Evolutionary conservation across 495 filamentous ascomycete genomes (phyloP).

Genomic region (Hyphodiscus hymeniophilus): DNA sequence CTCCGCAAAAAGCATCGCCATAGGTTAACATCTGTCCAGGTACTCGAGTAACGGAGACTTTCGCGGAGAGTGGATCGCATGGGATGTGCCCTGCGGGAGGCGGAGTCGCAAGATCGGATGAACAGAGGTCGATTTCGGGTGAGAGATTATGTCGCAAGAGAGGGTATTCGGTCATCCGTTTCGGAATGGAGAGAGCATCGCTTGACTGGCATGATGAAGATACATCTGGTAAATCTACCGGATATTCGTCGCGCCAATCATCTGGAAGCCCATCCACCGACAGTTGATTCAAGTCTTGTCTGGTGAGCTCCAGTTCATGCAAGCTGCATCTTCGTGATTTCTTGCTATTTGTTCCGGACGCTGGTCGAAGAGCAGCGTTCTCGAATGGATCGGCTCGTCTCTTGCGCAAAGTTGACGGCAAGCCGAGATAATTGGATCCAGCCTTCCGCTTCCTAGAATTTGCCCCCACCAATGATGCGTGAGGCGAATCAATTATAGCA

Average conservation of each 20-base stretch:
- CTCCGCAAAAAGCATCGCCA: constrained; percentile 52
- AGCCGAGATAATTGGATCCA: not conserved
- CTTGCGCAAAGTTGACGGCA: too few species aligned
- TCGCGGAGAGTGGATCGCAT: not conserved
- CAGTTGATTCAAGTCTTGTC: not conserved
- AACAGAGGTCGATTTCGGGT: not conserved
- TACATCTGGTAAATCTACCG: too few species aligned
- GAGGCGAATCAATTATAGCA: too few species aligned
- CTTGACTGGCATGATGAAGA: not conserved
- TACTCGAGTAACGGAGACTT: not conserved
- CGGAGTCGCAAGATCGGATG: not conserved
- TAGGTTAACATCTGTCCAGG: constrained; percentile 19
- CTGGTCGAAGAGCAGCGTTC: too few species aligned
- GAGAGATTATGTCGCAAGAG: not conserved
- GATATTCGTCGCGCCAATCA: too few species aligned
- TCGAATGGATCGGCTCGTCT: too few species aligned
- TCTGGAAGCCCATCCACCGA: not conserved
- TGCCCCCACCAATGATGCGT: too few species aligned
- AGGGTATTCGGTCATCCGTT: not conserved
- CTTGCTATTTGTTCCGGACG: not conserved
- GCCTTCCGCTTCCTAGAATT: too few species aligned
- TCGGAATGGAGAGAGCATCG: not conserved
- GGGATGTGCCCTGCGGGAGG: not conserved
- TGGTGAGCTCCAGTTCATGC: not conserved
- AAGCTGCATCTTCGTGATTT: not conserved